Base-by-base conservation (phyloP, 495 filamentous ascomycete species). In the Tuber melanosporum region DNA sequence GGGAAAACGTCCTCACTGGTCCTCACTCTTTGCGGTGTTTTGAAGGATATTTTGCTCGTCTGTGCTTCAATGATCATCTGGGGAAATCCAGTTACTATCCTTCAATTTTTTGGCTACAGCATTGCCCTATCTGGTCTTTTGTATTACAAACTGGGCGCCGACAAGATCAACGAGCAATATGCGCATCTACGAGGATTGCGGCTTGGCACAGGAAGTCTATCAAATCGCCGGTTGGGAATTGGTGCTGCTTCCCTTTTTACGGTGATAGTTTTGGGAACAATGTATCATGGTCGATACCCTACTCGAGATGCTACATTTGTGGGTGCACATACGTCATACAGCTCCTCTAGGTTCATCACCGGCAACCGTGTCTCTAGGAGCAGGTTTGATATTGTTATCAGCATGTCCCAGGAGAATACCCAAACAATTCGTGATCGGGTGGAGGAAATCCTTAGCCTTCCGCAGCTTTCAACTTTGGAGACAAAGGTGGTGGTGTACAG, bases 1-100 rank as follows among this genome's bases (percentile, higher is more conserved):
- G 91, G 91, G 75, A 91, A 90, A 83, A 93, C 92, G 3, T 93
- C 92, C 6, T 90, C 90, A 73, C 87, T 93, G n/a, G 90, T 92
- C 70, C 89, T 92, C 83, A 91, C 91, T 12, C 90, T 94, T 32
- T 91, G 89, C 69, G 91, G 92, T 72, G 90, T 93, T 76, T 88
- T 93, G 73, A 93, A 93, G 82, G 92, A 92, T 83, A 92, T 93
- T 80, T 85, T 93, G 49, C 88, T 94, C 42, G 90, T 93, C 74
- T 80, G 88, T 44, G 86, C 86, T 39, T 90, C 89, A 22, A 88
- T 92, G 78, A 73, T 91, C 52, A 87, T 93, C 83, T 93, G 91
- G 89, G 85, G 87, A 73, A 91, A 91, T 39, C 84, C 85, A 32
- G 86, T 93, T 75, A 85, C 88, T 7, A 74, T 81, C 1, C 82